phyloP scores from a whole-genome alignment of 495 filamentous ascomycete genomes.

The Elasticomyces elasticus region DNA sequence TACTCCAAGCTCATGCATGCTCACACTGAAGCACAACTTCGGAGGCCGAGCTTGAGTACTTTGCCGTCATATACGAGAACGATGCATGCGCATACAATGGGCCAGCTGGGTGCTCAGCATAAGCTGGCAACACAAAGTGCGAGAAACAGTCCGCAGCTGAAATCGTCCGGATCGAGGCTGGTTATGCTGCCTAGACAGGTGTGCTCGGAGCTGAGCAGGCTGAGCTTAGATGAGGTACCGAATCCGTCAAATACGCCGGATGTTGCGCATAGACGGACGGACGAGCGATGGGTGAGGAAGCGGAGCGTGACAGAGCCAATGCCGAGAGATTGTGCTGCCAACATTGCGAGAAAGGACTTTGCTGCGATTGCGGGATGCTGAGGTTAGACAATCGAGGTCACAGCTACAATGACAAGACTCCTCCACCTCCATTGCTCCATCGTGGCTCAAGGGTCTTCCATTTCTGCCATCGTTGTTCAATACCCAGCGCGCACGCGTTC shows the following conservation, averaged over 20 bases:
- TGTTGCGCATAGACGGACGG: not conserved
- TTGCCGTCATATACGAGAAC: slow-evolving; percentile 7
- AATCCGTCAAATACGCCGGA: slow-evolving; percentile 10
- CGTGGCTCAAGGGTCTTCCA: too few species aligned
- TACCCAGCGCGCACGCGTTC: too few species aligned
- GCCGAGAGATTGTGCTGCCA: not conserved
- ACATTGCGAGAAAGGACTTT: not conserved
- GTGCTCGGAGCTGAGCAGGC: not conserved
- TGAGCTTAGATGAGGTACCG: slow-evolving; percentile 3
- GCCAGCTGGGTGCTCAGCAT: slow-evolving; percentile 6
- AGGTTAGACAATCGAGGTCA: too few species aligned
- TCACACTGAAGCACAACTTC: not conserved
- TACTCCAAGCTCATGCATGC: slow-evolving; percentile 11
- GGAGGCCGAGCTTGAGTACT: not conserved
- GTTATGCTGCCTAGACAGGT: not conserved
- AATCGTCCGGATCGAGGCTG: not conserved
- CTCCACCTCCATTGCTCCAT: too few species aligned
- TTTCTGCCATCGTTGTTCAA: too few species aligned
- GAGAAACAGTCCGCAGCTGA: not conserved
- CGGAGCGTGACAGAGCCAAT: slow-evolving; percentile 1
- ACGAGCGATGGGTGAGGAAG: not conserved
- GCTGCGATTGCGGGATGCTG: too few species aligned
- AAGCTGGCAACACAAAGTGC: not conserved
- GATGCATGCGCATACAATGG: slow-evolving; percentile 15
- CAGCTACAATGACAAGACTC: too few species aligned